Evolutionary conservation across 176 grass and related monocot species (phyloP).

Genomic region (Guadua angustifolia): DNA sequence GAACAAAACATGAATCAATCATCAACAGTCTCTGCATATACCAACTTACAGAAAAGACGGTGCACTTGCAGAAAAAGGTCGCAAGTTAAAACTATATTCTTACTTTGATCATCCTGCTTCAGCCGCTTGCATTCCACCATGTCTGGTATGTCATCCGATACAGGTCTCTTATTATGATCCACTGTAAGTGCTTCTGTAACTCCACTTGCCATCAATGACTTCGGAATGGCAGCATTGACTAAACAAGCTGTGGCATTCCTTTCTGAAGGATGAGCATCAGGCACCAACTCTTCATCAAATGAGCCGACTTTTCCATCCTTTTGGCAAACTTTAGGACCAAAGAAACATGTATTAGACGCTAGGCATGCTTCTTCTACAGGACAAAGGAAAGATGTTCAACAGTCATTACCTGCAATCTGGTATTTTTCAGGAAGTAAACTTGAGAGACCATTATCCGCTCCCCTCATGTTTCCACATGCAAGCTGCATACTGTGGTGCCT

Average conservation of each 20-base stretch:
- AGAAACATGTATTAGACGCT: too few species aligned
- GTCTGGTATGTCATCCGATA: conserved; percentile 16
- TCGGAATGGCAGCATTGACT: not conserved
- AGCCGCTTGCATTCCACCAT: conserved; percentile 44
- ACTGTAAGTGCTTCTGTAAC: not conserved
- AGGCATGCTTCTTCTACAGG: too few species aligned
- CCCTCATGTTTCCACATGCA: too few species aligned
- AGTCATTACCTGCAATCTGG: too few species aligned
- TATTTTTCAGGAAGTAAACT: too few species aligned
- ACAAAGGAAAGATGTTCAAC: too few species aligned
- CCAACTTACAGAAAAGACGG: not conserved
- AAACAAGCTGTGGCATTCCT: not conserved
- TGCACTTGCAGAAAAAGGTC: not conserved
- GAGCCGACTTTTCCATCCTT: conserved; percentile 19
- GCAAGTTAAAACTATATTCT: conserved; percentile 14
- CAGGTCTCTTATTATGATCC: conserved; percentile 43
- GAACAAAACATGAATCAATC: not conserved
- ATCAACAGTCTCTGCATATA: too few species aligned
- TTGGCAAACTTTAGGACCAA: conserved; percentile 41
- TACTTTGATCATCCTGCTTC: conserved; percentile 50
- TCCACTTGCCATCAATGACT: not conserved
- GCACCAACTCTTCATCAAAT: conserved; percentile 21
- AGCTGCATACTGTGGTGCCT: too few species aligned
- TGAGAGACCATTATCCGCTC: too few species aligned
- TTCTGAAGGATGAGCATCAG: conserved; percentile 28